Evolutionary conservation across 192 early-diverging fungal species (phyloP), one percentile per base, ranked within the genome.

Genomic region (Backusella macrospora): DNA sequence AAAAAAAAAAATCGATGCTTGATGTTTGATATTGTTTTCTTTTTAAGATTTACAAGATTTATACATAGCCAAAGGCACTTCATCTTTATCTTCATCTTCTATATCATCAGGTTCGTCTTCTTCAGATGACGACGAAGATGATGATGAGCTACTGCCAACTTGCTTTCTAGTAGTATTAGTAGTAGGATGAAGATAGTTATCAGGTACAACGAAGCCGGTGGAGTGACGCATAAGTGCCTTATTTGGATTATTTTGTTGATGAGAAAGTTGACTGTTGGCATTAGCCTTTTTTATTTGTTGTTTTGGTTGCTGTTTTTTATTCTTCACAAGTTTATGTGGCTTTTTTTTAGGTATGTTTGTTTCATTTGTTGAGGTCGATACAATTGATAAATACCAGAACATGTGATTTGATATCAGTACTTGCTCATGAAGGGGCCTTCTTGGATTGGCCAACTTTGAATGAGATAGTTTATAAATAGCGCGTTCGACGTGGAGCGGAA

Each of bases 371-470:
- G n/a, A 15, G 9, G 23, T 68, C 34, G 67, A 47, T 62, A 92
- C 88, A 5, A 92, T 84, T 39, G 89, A 89, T 52, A 93, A 77
- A 77, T 93, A 93, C 92, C 92, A 93, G 75, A 93, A 92, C 89
- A 93, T 90, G 86, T 92, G 88, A 65, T 93, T 93, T 26, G 92
- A 92, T 49, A 93, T 85, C 71, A 92, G 71, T 15, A 93, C 92
- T 77, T 93, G 92, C 42, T 93, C 88, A 21, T 89, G 78, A 18
- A 93, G 76, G 21, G 92, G 92, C 4, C 92, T 86, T 26, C 92
- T 82, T 38, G 92, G 89, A 66, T 92, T 93, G 21, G 92, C 90
- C 49, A 93, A 76, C 75, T 93, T 93, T n/a, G 88, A 87, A 37
- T 90, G 90, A 1, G 89, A 89, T 21, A 92, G 74, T 16, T 90